A percentile compares a stretch with the other conserved stretches of the same genome.
Conservation (phyloP, 768 basidiomycete genomes). For the Clavaria fumosa region DNA sequence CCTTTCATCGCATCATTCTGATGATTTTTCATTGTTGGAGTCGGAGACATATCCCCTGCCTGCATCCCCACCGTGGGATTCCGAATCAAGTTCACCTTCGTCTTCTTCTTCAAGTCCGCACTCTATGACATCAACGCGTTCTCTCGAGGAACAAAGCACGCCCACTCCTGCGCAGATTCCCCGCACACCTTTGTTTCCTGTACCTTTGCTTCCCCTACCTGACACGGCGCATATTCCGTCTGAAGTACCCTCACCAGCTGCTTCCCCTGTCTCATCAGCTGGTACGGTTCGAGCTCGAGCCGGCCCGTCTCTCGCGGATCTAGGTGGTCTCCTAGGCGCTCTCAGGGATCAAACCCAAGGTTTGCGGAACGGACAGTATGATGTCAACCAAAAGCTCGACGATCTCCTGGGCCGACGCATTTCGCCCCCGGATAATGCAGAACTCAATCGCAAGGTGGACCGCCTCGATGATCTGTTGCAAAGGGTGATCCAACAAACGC, state of each 20-base stretch:
- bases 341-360: constrained; percentile 44
- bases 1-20: constrained; percentile 54
- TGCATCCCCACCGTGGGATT: constrained; percentile 7
- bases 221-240: constrained; percentile 20
- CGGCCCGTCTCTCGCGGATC: constrained; percentile 25
- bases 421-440: constrained; percentile 25
- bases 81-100: constrained; percentile 2
- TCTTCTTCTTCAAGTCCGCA: constrained; percentile 8
- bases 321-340: constrained; percentile 38
- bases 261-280: constrained; percentile 22
- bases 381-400: constrained; percentile 45
- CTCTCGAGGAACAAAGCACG: constrained; percentile 7
- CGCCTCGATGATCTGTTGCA: constrained; percentile 34
- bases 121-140: constrained; percentile 13
- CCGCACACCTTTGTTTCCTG: constrained; percentile 6
- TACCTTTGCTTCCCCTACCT: constrained; percentile 9
- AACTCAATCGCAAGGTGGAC: constrained; percentile 24
- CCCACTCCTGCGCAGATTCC: constrained; percentile 9
- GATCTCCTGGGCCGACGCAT: constrained; percentile 36
- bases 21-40: constrained; percentile 34
- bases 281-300: constrained; percentile 20
- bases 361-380: constrained; percentile 46
- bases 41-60: constrained; percentile 15
- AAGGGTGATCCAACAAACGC: constrained; percentile 22
- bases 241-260: constrained; percentile 22